Base-by-base conservation (phyloP, 306 rosid genomes). In the Vigna reflexopilosa region DNA sequence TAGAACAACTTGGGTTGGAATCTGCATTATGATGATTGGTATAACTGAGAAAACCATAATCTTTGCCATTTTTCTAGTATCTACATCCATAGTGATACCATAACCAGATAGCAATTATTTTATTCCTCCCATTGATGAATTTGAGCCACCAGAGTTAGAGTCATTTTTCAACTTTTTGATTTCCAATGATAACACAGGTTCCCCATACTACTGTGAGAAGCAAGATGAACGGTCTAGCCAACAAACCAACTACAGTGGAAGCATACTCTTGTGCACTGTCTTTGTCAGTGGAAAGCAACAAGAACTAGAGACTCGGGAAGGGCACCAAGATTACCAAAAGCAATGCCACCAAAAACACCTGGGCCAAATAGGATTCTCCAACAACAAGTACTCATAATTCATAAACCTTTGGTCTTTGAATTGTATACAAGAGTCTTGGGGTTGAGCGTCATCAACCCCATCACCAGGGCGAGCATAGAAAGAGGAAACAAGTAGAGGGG, bases 11-110 rank as follows among this genome's bases (percentile, higher is more conserved):
- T 84, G 4, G 84, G 36, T 26, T 71, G 5, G 47, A 38, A 84
- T 71, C 75, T 87, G 86, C 83, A 84, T 72, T 12, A 87, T 87
- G 8, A 84, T 19, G 67, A 84, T 75, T 22, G 88, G 88, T 14
- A 50, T 17, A 40, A 68, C 56, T 10, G 88, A 87, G 61, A 65
- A 48, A 40, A 68, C 28, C 28, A 26, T 26, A 88, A 87, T 76
- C 68, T 38, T 81, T 55, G 86, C 84, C 55, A 56, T 42, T 28
- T 38, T n/a, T 67, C 75, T 80, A 9, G 88, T 82, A 79, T 79
- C 86, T 14, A 13, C 7, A 62, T 84, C 85, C 40, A 77, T 59
- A 34, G 68, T 82, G 49, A 79, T 73, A 17, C 88, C 88, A 62
- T 19, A 79, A n/a, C 84, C 84, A 67, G 70, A 16, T 6, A 73